These are phyloP conservation scores for Polytolypa hystricis DNA, from an alignment of 2,329 filamentous ascomycete species.

Conservation along the genomic window DNA sequence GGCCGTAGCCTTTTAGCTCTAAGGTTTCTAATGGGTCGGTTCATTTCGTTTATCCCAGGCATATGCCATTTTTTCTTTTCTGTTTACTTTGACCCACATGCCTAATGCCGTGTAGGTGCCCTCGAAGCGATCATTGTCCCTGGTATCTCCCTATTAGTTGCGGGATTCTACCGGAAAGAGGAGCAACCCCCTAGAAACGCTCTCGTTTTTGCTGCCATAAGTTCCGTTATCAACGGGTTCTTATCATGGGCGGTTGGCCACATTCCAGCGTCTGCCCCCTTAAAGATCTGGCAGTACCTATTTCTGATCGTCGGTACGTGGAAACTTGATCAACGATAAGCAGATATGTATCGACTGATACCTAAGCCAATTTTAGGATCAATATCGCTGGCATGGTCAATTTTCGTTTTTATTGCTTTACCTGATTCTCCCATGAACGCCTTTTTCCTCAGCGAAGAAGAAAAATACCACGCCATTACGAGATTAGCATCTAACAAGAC, in stretches of 20 bases:
- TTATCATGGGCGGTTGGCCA: constrained; percentile 44
- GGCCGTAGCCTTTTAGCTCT: constrained; percentile 34
- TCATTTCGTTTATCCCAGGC: background rate
- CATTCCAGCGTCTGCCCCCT: constrained; percentile 26
- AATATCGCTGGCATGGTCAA: constrained; percentile 40
- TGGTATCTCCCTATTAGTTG: constrained; percentile 25
- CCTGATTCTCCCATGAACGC: constrained; percentile 37
- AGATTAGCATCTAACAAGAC: constrained; percentile 29
- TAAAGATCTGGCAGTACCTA: constrained; percentile 48
- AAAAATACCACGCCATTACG: constrained; percentile 39
- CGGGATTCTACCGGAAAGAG: constrained; percentile 29
- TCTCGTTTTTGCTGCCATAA: constrained; percentile 27
- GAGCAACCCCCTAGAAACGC: constrained; percentile 28
- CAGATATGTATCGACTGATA: background rate
- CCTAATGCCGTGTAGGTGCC: constrained; percentile 9
- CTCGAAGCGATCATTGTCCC: constrained; percentile 27
- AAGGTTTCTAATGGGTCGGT: constrained; percentile 26
- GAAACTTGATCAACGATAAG: too few species aligned
- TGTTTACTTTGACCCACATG: background rate
- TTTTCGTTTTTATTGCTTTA: constrained; percentile 37
- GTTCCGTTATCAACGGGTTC: constrained; percentile 21
- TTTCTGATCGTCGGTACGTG: constrained; percentile 41
- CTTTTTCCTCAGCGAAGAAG: constrained; percentile 44
- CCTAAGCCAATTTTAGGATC: constrained; percentile 13
- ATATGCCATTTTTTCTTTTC: background rate